These are phyloP conservation scores for Apophysomyces elegans DNA, from an alignment of 371 early-diverging fungal genomes.

Conservation along the genomic window DNA sequence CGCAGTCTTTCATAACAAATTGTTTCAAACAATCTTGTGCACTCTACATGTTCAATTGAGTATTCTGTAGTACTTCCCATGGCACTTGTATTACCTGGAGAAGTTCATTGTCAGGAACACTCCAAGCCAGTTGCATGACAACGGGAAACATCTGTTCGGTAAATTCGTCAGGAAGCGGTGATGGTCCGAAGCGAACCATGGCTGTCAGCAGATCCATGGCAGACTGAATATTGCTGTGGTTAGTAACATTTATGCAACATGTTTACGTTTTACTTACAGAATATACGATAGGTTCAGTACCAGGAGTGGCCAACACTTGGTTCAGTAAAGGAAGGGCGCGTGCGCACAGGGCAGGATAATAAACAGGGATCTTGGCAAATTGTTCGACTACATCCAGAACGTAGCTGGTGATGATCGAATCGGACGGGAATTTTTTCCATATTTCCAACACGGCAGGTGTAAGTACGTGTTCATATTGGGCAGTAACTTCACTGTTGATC, in stretches of 20 bases:
- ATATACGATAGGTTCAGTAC: slow-evolving; percentile 51
- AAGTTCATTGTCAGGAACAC: slow-evolving; percentile 63
- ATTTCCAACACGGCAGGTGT: slow-evolving; percentile 77
- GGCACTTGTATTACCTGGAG: slow-evolving; percentile 32
- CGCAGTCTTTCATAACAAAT: slow-evolving; percentile 66
- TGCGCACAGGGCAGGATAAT: slow-evolving; percentile 64
- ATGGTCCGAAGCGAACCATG: slow-evolving; percentile 64
- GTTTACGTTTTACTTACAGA: slow-evolving; percentile 43
- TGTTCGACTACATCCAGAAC: slow-evolving; percentile 80
- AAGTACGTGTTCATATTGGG: slow-evolving; percentile 72
- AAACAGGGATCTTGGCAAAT: slow-evolving; percentile 70
- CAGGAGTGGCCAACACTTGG: slow-evolving; percentile 55
- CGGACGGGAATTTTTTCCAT: slow-evolving; percentile 76
- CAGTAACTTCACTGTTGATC: slow-evolving; percentile 73
- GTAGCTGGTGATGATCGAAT: slow-evolving; percentile 69
- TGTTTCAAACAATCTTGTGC: slow-evolving; percentile 70
- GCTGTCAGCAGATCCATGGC: slow-evolving; percentile 76
- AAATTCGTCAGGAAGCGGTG: slow-evolving; percentile 78
- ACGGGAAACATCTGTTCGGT: slow-evolving; percentile 79
- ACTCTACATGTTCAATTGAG: slow-evolving; percentile 35
- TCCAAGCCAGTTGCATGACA: slow-evolving; percentile 75
- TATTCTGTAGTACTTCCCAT: too few species aligned
- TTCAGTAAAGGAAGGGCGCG: slow-evolving; percentile 76
- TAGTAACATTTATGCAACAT: background rate
- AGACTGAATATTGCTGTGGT: slow-evolving; percentile 41